A percentile compares a stretch with the other conserved stretches of the same genome.
phyloP scores from a whole-genome alignment of 2,329 filamentous ascomycete species.

The Aspergillus glaucus region DNA sequence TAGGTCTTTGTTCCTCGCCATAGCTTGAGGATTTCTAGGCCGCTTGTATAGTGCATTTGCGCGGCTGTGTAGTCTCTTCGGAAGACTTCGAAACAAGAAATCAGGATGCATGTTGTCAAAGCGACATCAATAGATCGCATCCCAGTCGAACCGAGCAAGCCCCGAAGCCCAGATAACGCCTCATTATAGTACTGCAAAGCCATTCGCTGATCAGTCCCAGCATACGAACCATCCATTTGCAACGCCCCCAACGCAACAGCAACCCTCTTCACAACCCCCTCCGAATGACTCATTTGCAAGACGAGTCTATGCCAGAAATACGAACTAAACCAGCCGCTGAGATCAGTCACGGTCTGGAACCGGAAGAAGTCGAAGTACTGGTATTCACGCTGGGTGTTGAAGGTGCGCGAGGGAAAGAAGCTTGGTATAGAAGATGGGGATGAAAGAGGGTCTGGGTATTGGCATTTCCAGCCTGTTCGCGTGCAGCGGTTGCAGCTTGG shows the following conservation, averaged over 20 bases:
- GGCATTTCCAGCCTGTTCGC: background rate
- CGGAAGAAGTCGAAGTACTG: background rate
- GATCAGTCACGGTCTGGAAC: background rate
- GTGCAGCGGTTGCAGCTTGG: background rate
- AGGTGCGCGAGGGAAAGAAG: background rate
- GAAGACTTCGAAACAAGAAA: background rate
- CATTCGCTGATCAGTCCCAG: no score
- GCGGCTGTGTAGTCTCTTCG: background rate
- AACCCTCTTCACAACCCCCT: background rate
- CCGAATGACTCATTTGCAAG: background rate
- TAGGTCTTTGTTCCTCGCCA: background rate
- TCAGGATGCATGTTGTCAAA: background rate
- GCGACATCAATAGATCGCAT: background rate
- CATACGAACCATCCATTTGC: background rate
- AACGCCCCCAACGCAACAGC: background rate
- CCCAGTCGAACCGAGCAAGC: background rate
- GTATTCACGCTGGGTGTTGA: background rate
- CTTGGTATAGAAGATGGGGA: background rate
- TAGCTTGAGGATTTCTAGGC: background rate
- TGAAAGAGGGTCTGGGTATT: background rate
- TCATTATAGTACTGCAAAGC: background rate
- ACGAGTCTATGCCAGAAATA: constrained; percentile 1
- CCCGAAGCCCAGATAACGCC: background rate
- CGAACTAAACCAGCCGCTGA: background rate
- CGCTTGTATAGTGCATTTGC: background rate